Conservation (phyloP, 2,329 filamentous ascomycete genomes). For the Aspergillus glaucus region DNA sequence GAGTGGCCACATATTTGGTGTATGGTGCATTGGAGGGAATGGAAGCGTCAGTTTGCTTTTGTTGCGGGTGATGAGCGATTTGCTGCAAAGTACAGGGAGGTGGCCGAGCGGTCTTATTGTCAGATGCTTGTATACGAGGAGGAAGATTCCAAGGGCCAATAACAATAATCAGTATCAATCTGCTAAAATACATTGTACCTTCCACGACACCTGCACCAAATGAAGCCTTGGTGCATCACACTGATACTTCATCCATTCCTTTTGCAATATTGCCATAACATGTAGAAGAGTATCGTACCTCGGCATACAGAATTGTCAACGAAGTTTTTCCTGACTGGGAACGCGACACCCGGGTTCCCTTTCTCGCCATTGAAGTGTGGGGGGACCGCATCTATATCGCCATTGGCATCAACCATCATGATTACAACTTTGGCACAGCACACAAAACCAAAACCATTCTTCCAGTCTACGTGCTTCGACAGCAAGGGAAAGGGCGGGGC, state of each 20-base stretch:
- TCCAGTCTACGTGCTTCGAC: constrained; percentile 7
- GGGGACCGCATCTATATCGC: constrained; percentile 7
- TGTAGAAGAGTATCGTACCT: neutral
- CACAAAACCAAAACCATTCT: constrained; percentile 5
- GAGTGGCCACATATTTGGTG: neutral
- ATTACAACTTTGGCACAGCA: constrained; percentile 9
- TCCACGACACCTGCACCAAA: no score
- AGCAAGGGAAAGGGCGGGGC: neutral
- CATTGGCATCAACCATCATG: constrained; percentile 8
- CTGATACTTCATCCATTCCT: no score
- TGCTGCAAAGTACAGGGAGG: neutral
- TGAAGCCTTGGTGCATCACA: no score
- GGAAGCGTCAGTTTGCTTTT: neutral
- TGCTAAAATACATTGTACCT: no score
- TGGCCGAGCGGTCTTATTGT: neutral
- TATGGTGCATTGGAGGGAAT: neutral
- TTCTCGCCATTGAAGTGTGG: constrained; percentile 9
- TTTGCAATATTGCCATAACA: no score
- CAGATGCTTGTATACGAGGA: neutral
- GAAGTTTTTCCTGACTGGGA: constrained; percentile 8
- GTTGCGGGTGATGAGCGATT: neutral
- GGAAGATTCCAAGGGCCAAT: neutral
- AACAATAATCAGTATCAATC: neutral
- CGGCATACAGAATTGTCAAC: constrained; percentile 11
- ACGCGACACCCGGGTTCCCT: constrained; percentile 6